Evolutionary conservation across 768 basidiomycete genomes (phyloP), one percentile per base, ranked within the genome.

Genomic region (Mycena alexandri): DNA sequence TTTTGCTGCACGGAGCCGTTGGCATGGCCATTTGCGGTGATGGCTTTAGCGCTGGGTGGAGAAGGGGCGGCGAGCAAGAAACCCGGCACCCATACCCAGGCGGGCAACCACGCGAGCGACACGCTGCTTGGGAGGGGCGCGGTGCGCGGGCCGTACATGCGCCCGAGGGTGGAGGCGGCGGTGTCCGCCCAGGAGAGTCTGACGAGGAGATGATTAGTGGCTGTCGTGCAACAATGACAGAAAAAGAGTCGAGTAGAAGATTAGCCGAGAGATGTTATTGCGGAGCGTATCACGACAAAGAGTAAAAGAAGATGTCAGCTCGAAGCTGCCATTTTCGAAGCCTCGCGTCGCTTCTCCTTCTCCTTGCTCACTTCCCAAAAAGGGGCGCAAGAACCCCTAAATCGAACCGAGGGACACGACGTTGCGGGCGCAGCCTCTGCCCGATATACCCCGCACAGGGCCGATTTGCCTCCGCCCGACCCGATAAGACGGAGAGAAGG

Each of bases 101-200:
- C 77, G 77, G 19, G 80, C 24, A 13, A 83, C 84, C n/a, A 85
- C 77, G 46, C 77, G 79, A 48, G 68, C 46, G 52, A 60, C 8
- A 66, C 33, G 72, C 53, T 80, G 51, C 80, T 76, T 2, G 91
- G 91, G 5, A 92, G 86, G 6, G 80, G 85, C 0, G 88, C 86
- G 0, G 94, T 94, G 51, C 81, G 79, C n/a, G 82, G 80, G 44
- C 94, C 94, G 76, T 87, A 94, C 38, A 94, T 81, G n/a, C 96
- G 89, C 48, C 96, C 96, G 70, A 97, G 82, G 14, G 94, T 96
- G 12, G 96, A 97, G 7, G 96, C 96, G 19, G 95, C 90, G 1
- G 96, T 97, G 78, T 98, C 96, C 0, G 94, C 95, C 96, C 96
- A 98, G 36, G 95, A 95, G 53, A 98, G 89, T 68, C 95, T 97